These are phyloP conservation scores for Phoma sp. DNA, from an alignment of 2,329 filamentous ascomycete genomes.

Conservation along the genomic window DNA sequence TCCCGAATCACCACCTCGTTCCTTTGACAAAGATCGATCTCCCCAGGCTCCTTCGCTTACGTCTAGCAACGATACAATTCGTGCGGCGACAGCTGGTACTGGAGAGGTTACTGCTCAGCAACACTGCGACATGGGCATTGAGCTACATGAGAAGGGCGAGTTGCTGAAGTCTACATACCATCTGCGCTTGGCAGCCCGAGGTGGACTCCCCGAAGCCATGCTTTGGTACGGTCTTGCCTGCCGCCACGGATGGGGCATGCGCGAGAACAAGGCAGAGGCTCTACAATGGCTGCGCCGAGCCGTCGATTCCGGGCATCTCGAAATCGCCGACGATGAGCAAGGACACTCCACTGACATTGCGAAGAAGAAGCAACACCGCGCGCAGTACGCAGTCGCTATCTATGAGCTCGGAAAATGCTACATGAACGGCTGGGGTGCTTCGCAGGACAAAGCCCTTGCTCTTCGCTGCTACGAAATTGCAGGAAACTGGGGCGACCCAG, in stretches of 20 bases:
- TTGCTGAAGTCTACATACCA: constrained; percentile 96
- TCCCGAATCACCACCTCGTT: constrained; percentile 49
- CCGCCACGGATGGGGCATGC: constrained; percentile 97
- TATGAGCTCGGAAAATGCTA: constrained; percentile 97
- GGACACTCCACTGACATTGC: constrained; percentile 68
- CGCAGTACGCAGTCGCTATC: constrained; percentile 92
- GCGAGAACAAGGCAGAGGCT: constrained; percentile 85
- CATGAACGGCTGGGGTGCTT: constrained; percentile 97
- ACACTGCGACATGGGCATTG: constrained; percentile 87
- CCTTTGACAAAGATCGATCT: constrained; percentile 36
- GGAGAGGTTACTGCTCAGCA: constrained; percentile 82
- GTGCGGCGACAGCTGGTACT: constrained; percentile 45
- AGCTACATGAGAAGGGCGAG: constrained; percentile 84
- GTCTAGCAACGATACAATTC: constrained; percentile 54
- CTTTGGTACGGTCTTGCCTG: constrained; percentile 93
- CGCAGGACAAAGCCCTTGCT: constrained; percentile 87
- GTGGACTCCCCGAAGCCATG: constrained; percentile 91
- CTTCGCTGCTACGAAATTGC: constrained; percentile 96
- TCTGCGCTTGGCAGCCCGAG: constrained; percentile 83
- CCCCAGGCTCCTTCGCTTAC: constrained; percentile 42
- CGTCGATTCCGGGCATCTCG: constrained; percentile 79
- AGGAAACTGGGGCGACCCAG: constrained; percentile 91
- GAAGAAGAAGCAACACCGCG: constrained; percentile 82
- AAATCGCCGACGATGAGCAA: constrained; percentile 80
- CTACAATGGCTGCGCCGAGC: constrained; percentile 92